phyloP scores from a whole-genome alignment of 495 filamentous ascomycete genomes.

The Trichoderma reesei region DNA sequence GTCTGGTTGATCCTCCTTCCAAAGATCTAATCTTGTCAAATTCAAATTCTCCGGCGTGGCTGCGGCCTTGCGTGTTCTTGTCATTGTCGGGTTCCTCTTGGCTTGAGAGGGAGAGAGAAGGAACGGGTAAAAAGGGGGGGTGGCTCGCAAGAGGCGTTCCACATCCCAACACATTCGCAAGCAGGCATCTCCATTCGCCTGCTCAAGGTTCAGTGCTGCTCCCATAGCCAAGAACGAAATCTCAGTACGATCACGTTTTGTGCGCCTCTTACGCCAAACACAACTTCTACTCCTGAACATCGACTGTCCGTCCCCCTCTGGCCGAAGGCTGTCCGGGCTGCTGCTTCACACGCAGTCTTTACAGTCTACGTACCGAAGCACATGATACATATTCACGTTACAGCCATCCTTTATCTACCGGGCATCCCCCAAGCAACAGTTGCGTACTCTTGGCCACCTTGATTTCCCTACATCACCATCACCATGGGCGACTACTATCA shows the following conservation, averaged over 20 bases:
- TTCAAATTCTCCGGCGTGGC: slow-evolving; percentile 1
- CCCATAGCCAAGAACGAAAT: not conserved
- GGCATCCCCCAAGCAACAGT: not conserved
- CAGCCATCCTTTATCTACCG: not conserved
- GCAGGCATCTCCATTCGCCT: not conserved
- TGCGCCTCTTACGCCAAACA: not conserved
- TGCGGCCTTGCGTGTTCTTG: not conserved
- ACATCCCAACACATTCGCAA: not conserved
- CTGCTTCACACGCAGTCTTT: not conserved
- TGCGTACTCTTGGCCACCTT: slow-evolving; percentile 10
- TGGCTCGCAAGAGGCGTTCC: not conserved
- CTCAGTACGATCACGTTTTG: not conserved
- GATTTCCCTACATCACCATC: not conserved
- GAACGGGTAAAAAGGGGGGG: not conserved
- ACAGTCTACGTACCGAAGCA: not conserved
- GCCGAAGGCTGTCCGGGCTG: not conserved
- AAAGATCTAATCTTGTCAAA: slow-evolving; percentile 6
- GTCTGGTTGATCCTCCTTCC: slow-evolving; percentile 1
- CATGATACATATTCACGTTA: not conserved
- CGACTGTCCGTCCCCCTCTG: not conserved
- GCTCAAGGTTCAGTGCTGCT: not conserved
- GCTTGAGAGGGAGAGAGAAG: not conserved
- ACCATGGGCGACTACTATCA: slow-evolving; percentile 42
- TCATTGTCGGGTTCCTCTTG: not conserved
- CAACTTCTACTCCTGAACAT: not conserved